Conservation (phyloP, 768 basidiomycete species). For the Tylopilus vinaceipallidus region DNA sequence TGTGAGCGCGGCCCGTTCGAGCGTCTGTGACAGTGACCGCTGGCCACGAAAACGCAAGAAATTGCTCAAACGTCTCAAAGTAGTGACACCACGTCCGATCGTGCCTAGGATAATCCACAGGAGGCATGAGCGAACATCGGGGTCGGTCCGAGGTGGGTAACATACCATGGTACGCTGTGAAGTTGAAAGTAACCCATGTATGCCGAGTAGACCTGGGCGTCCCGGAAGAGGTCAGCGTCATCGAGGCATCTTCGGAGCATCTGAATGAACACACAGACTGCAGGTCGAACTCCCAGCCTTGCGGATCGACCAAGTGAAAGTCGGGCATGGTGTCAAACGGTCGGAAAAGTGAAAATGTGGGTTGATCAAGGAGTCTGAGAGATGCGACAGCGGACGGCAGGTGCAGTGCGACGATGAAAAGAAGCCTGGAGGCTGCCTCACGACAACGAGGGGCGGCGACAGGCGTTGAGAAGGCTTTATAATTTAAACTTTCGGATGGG, state of each 20-base stretch:
- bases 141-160: not conserved
- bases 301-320: constrained; percentile 70
- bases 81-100: constrained; percentile 78
- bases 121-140: not conserved
- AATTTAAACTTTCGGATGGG: constrained; percentile 14
- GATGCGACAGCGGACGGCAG: not conserved
- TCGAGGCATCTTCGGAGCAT: not conserved
- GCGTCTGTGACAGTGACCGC: constrained; percentile 73
- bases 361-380: not conserved
- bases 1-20: constrained; percentile 70
- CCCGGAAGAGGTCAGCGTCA: not conserved
- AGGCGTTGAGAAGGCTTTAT: constrained; percentile 6
- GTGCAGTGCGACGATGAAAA: not conserved
- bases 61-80: constrained; percentile 77
- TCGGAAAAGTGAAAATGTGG: not conserved
- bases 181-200: constrained; percentile 80
- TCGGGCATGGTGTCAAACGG: constrained; percentile 47
- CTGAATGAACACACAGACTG: constrained; percentile 55
- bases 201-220: constrained; percentile 59
- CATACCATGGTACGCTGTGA: constrained; percentile 65
- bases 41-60: constrained; percentile 82
- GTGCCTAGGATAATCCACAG: constrained; percentile 46
- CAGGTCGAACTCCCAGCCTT: constrained; percentile 78
- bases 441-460: not conserved
- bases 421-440: not conserved